Evolutionary conservation across 2,329 filamentous ascomycete species (phyloP).

Genomic region (Alternaria sp.): DNA sequence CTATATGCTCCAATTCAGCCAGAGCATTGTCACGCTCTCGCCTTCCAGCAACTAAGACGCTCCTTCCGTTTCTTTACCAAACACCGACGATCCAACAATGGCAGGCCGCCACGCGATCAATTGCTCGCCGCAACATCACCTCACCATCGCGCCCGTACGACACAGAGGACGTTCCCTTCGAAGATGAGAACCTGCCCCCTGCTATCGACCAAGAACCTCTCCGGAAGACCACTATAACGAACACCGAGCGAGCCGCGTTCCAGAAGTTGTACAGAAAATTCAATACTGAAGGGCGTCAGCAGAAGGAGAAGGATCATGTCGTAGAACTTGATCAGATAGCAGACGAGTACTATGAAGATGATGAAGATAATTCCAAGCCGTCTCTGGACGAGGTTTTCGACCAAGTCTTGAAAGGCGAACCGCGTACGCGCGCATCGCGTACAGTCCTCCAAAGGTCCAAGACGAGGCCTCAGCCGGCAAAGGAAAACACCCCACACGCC

Average conservation of each 20-base stretch:
- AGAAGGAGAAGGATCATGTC: slow-evolving; percentile 21
- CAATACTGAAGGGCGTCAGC: slow-evolving; percentile 29
- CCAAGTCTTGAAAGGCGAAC: slow-evolving; percentile 30
- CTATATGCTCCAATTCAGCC: slow-evolving; percentile 40
- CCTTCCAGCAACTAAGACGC: slow-evolving; percentile 48
- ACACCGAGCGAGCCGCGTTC: slow-evolving; percentile 47
- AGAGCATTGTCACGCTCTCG: slow-evolving; percentile 45
- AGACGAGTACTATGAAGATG: slow-evolving; percentile 44
- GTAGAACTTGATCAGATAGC: slow-evolving; percentile 40
- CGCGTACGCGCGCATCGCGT: slow-evolving; percentile 7
- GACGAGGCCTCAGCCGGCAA: not conserved
- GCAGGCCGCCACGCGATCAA: slow-evolving; percentile 24
- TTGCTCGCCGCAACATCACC: slow-evolving; percentile 32
- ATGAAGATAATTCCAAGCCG: slow-evolving; percentile 28
- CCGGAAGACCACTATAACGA: slow-evolving; percentile 47
- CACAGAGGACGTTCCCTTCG: slow-evolving; percentile 25
- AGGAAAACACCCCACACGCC: slow-evolving; percentile 4
- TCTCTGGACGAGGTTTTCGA: slow-evolving; percentile 46
- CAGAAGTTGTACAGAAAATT: slow-evolving; percentile 44
- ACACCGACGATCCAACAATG: slow-evolving; percentile 67
- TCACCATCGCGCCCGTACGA: slow-evolving; percentile 28
- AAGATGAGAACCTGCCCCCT: slow-evolving; percentile 22
- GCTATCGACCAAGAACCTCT: slow-evolving; percentile 25
- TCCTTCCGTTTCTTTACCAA: slow-evolving; percentile 75
- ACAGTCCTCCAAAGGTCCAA: slow-evolving; percentile 10